Evolutionary conservation across 768 basidiomycete genomes (phyloP).

Genomic region (Rhodotorula taiwanensis): DNA sequence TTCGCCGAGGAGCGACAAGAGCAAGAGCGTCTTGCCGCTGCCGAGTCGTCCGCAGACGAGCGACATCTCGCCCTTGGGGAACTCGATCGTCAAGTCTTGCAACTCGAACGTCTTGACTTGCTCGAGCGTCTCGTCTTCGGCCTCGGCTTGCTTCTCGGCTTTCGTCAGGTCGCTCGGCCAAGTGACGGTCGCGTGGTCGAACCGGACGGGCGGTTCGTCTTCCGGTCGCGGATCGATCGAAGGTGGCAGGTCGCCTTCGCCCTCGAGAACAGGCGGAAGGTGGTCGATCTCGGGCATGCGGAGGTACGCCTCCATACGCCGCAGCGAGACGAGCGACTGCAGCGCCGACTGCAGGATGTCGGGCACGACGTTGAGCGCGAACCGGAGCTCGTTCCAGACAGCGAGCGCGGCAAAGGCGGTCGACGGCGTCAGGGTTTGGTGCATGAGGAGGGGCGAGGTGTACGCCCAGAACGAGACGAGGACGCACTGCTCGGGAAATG

Average conservation of each 20-base stretch:
- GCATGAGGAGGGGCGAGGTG: constrained; percentile 37
- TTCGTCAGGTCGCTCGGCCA: constrained; percentile 24
- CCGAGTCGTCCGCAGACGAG: constrained; percentile 30
- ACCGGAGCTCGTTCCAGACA: constrained; percentile 48
- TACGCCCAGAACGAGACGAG: constrained; percentile 42
- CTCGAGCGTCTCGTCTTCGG: constrained; percentile 1
- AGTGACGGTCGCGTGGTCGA: constrained; percentile 44
- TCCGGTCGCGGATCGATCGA: not conserved
- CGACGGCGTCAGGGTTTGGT: constrained; percentile 40
- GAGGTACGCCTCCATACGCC: constrained; percentile 45
- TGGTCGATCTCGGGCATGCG: constrained; percentile 46
- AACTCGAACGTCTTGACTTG: constrained; percentile 35
- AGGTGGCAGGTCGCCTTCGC: not conserved
- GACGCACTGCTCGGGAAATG: constrained; percentile 39
- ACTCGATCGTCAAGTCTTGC: constrained; percentile 56
- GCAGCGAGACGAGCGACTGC: constrained; percentile 41
- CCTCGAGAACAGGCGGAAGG: constrained; percentile 27
- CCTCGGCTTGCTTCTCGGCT: not conserved
- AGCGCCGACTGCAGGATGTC: constrained; percentile 31
- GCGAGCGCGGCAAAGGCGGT: constrained; percentile 48
- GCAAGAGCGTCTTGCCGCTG: constrained; percentile 31
- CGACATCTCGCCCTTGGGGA: constrained; percentile 61
- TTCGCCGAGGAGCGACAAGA: constrained; percentile 40
- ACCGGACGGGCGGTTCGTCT: constrained; percentile 40
- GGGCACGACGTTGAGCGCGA: constrained; percentile 35